Evolutionary conservation across 1,139 yeast genomes (phyloP).

Genomic region (Sugiyamaella neomexicana): DNA sequence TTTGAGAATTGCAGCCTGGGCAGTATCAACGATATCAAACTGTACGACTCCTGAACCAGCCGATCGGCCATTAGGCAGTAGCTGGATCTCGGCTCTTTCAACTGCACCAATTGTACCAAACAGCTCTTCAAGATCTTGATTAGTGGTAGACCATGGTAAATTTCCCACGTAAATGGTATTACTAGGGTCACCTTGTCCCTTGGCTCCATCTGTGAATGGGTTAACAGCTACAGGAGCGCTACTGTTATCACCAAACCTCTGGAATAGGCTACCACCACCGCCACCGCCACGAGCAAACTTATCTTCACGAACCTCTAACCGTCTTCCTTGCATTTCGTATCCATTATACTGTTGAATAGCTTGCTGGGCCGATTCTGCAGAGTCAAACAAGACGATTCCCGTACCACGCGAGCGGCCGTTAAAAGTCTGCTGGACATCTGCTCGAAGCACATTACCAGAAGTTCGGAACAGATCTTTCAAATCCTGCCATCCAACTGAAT

Average conservation of each 20-base stretch:
- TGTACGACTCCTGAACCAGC: conserved; percentile 84
- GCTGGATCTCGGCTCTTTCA: conserved; percentile 73
- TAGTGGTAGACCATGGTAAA: conserved; percentile 85
- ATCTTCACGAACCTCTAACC: conserved; percentile 63
- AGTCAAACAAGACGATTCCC: conserved; percentile 88
- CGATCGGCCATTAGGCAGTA: conserved; percentile 64
- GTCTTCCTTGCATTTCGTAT: conserved; percentile 87
- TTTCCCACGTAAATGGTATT: conserved; percentile 70
- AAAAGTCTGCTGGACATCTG: conserved; percentile 69
- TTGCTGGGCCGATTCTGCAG: conserved; percentile 78
- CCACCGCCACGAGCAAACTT: conserved; percentile 47
- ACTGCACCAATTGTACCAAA: conserved; percentile 86
- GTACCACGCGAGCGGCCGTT: conserved; percentile 83
- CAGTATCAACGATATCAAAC: conserved; percentile 66
- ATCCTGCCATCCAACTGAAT: conserved; percentile 77
- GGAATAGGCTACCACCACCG: conserved; percentile 51
- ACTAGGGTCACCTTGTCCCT: conserved; percentile 63
- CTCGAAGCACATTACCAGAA: conserved; percentile 74
- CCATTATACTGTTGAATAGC: conserved; percentile 93
- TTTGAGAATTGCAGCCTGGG: conserved; percentile 72
- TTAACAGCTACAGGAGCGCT: neutral
- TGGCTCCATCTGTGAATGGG: conserved; percentile 60
- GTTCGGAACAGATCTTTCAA: conserved; percentile 80
- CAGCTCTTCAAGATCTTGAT: conserved; percentile 79
- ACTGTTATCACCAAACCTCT: neutral